Evolutionary conservation across 805 yeast species (phyloP).

Genomic region (Yarrowia alimentaria): DNA sequence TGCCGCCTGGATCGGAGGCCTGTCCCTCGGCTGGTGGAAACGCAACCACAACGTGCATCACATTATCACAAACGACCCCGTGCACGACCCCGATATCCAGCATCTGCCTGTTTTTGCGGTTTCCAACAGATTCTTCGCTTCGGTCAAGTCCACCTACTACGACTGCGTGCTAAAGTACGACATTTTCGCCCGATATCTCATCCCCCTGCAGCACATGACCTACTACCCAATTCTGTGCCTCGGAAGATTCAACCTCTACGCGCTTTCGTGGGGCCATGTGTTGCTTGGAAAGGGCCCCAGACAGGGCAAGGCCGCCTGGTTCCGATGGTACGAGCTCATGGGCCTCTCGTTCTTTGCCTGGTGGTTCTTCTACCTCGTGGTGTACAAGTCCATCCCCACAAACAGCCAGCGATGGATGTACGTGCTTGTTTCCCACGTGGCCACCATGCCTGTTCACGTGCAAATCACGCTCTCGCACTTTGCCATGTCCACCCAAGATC

Average conservation of each 20-base stretch:
- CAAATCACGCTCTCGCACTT: slow-evolving; percentile 87
- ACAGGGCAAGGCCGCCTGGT: slow-evolving; percentile 81
- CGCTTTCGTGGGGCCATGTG: slow-evolving; percentile 76
- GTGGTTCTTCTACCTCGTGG: slow-evolving; percentile 75
- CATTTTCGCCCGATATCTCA: slow-evolving; percentile 52
- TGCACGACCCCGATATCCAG: slow-evolving; percentile 92
- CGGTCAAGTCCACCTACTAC: slow-evolving; percentile 77
- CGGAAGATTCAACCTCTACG: slow-evolving; percentile 82
- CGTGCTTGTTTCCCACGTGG: slow-evolving; percentile 69
- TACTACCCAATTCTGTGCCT: slow-evolving; percentile 79
- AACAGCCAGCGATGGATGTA: slow-evolving; percentile 55
- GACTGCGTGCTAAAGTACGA: slow-evolving; percentile 68
- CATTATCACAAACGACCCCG: slow-evolving; percentile 85
- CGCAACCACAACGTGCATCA: slow-evolving; percentile 93
- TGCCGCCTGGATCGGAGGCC: slow-evolving; percentile 83
- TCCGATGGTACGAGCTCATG: slow-evolving; percentile 69
- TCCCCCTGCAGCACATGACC: slow-evolving; percentile 65
- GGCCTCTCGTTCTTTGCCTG: slow-evolving; percentile 70
- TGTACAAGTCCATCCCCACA: slow-evolving; percentile 52
- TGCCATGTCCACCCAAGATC: slow-evolving; percentile 89
- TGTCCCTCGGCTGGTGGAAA: slow-evolving; percentile 94
- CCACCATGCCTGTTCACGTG: slow-evolving; percentile 90
- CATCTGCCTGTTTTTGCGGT: slow-evolving; percentile 91
- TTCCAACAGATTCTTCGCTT: slow-evolving; percentile 62
- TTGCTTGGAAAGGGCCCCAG: slow-evolving; percentile 75